A percentile compares a stretch with the other conserved stretches of the same genome.
Conservation (phyloP, 257 asterid species). For the Solanum clarkiae region DNA sequence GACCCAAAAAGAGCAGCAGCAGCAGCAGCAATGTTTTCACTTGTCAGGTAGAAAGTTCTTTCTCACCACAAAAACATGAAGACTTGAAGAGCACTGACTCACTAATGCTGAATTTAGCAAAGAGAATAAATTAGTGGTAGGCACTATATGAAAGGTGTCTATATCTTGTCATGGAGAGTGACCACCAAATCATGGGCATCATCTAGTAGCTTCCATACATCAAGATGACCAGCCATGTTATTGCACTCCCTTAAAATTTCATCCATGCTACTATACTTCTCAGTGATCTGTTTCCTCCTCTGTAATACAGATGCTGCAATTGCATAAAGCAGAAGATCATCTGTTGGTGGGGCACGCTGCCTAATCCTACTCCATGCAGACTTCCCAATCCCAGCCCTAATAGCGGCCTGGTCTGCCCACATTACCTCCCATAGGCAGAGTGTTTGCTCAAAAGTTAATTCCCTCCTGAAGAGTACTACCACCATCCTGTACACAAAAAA, state of each 20-base stretch:
- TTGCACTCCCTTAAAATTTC: conserved; percentile 81
- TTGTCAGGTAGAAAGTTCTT: not conserved
- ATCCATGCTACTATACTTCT: conserved; percentile 79
- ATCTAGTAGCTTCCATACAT: conserved; percentile 78
- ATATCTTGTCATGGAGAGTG: conserved; percentile 65
- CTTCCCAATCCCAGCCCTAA: conserved; percentile 62
- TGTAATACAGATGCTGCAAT: conserved; percentile 79
- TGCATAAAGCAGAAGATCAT: conserved; percentile 70
- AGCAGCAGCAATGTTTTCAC: not conserved
- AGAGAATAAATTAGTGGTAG: not conserved
- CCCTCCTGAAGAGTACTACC: conserved; percentile 80
- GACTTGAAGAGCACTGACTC: not conserved
- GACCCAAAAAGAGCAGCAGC: not conserved
- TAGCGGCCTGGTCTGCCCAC: conserved; percentile 98
- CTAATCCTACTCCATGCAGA: conserved; percentile 61
- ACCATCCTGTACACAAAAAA: conserved; percentile 94
- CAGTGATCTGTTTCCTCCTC: conserved; percentile 68
- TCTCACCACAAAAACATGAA: not conserved
- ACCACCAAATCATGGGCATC: conserved; percentile 86
- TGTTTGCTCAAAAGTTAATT: conserved; percentile 69
- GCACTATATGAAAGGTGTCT: conserved; percentile 1
- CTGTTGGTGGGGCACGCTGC: conserved; percentile 74
- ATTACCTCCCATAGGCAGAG: conserved; percentile 90
- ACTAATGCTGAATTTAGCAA: not conserved
- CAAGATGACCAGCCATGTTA: conserved; percentile 75